A percentile compares a stretch with the other conserved stretches of the same genome.
Conservation (phyloP, 352 stramenopile genomes). For the Phytophthora chlamydospora region DNA sequence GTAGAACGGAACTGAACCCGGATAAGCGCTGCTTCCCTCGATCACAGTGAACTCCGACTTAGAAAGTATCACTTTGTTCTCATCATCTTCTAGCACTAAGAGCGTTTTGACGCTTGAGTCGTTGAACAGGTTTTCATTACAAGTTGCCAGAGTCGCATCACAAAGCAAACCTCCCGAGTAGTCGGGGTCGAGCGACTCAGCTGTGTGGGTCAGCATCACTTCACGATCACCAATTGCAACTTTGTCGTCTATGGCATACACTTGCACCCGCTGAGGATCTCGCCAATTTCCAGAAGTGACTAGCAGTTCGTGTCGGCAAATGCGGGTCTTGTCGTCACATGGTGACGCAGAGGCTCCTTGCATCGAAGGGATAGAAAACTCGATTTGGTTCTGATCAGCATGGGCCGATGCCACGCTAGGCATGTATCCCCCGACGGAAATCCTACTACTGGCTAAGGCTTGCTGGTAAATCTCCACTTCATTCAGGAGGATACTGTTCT, state of each 20-base stretch:
- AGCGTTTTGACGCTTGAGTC: conserved; percentile 58
- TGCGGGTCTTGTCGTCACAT: conserved; percentile 39
- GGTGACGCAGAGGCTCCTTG: conserved; percentile 23
- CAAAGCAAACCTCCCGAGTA: conserved; percentile 50
- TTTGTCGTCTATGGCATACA: conserved; percentile 52
- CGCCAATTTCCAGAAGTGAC: conserved; percentile 70
- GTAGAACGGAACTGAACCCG: conserved; percentile 41
- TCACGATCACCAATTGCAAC: conserved; percentile 61
- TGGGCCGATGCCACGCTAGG: conserved; percentile 42
- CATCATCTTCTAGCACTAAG: conserved; percentile 63
- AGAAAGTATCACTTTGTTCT: conserved; percentile 65
- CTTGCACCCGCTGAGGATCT: conserved; percentile 38
- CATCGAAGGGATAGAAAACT: conserved; percentile 31
- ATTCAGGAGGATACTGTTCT: conserved; percentile 64
- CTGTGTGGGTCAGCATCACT: conserved; percentile 53
- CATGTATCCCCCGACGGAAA: conserved; percentile 64
- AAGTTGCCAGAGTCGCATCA: conserved; percentile 13
- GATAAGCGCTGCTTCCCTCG: conserved; percentile 62
- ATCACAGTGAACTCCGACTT: conserved; percentile 42
- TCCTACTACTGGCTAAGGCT: conserved; percentile 51
- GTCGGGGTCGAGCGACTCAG: conserved; percentile 50
- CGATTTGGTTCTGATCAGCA: conserved; percentile 54
- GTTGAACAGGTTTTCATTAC: conserved; percentile 48
- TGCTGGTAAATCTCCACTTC: conserved; percentile 75
- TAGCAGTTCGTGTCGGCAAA: conserved; percentile 65